Evolutionary conservation across 1,284 basidiomycete genomes (phyloP).

Genomic region (Irpex lacteus): DNA sequence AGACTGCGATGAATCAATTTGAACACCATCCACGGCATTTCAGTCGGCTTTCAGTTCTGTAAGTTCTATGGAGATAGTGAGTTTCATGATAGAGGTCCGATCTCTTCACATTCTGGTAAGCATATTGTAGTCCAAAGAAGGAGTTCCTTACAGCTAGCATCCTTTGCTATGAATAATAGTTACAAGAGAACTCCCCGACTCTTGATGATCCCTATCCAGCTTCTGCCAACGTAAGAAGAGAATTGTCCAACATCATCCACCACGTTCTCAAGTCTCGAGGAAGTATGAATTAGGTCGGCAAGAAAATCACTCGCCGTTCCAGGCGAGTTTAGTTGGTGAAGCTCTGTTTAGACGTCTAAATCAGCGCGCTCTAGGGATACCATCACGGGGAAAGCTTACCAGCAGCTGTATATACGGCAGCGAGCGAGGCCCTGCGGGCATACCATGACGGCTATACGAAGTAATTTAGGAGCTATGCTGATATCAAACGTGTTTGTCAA

Average conservation of each 20-base stretch:
- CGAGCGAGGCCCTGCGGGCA: constrained; percentile 55
- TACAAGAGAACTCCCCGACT: constrained; percentile 50
- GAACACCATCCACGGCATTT: too few species aligned
- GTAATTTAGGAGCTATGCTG: neutral
- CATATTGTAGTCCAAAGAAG: too few species aligned
- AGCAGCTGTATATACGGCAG: constrained; percentile 63
- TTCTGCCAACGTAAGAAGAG: constrained; percentile 57
- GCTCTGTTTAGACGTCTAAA: constrained; percentile 38
- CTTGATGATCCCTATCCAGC: constrained; percentile 65
- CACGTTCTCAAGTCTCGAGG: constrained; percentile 39
- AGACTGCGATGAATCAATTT: too few species aligned
- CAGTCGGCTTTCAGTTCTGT: too few species aligned
- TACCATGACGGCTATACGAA: constrained; percentile 64
- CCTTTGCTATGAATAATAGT: neutral
- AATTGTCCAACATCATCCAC: constrained; percentile 51
- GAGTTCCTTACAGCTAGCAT: too few species aligned
- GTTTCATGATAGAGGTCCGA: too few species aligned
- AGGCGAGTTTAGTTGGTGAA: constrained; percentile 74
- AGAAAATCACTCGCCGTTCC: constrained; percentile 61
- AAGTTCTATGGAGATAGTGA: too few species aligned
- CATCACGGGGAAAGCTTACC: constrained; percentile 32
- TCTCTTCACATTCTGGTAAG: too few species aligned
- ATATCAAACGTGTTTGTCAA: constrained; percentile 1
- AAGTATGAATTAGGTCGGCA: constrained; percentile 53
- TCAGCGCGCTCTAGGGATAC: neutral